Evolutionary conservation across 139 green algal species (phyloP), one percentile per base, ranked within the genome.

Genomic region (Asterochloris sp.): DNA sequence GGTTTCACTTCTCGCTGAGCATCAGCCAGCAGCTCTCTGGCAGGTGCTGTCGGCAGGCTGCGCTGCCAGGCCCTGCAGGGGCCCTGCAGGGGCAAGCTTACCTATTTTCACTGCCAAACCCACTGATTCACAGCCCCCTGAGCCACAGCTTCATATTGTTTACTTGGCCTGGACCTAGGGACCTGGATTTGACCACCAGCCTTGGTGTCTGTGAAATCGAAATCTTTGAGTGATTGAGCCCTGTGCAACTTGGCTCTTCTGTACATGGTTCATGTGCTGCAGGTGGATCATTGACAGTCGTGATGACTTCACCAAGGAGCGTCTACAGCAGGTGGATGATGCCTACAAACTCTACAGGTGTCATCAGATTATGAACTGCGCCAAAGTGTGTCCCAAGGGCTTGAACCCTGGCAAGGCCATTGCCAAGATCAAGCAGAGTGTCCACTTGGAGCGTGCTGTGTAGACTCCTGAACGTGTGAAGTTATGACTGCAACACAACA

Each of bases 321-420:
- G 97, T 17, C 80, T 99, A 75, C 86, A 88, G 38, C 73, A 94
- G 17, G 75, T 99, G 71, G 94, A 99, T 85, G 97, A 99, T 85
- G 87, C 93, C 16, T 99, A 94, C 91, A 99, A 99, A 91, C 88
- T 99, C 62, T 99, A 98, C 89, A 86, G 97, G 54, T 99, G 97
- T 91, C 95, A 99, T 83, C 97, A 94, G 62, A 99, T 99, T 88
- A 98, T 98, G 93, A 99, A 99, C 89, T 99, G 96, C 83, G 84
- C 91, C 47, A 88, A 86, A 16, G 91, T 95, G 10, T 95, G 92
- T 88, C 92, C 92, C 81, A 95, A 95, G 90, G 95, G 95, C 15
- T 87, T 99, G 13, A 99, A 98, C 88, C 97, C 97, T 6, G 97
- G 90, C 67, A 98, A 98, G 88, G 93, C 96, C 67, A 99, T 99